phyloP scores from a whole-genome alignment of 2,329 filamentous ascomycete species.

The Colletotrichum sidae region DNA sequence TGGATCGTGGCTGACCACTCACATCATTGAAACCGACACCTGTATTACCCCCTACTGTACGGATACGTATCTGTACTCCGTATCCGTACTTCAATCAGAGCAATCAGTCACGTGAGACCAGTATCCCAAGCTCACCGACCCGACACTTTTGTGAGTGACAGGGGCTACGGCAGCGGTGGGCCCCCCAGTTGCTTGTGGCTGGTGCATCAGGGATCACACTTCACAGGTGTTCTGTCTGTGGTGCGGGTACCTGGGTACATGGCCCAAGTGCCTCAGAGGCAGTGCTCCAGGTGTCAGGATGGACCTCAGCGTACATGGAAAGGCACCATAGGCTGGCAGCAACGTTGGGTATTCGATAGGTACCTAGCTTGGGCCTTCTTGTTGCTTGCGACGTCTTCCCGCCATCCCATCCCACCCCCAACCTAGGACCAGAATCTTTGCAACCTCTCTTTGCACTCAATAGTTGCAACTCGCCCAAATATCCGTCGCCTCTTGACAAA shows the following conservation, averaged over 20 bases:
- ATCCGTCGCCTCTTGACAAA: conserved; percentile 18
- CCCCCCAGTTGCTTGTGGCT: conserved; percentile 26
- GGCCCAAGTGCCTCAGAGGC: neutral
- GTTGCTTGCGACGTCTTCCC: conserved; percentile 32
- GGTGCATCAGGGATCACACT: conserved; percentile 34
- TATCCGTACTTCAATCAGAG: no score
- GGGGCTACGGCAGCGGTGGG: conserved; percentile 29
- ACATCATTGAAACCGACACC: neutral
- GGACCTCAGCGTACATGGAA: neutral
- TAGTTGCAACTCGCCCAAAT: conserved; percentile 15
- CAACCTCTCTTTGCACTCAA: conserved; percentile 1
- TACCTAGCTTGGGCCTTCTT: neutral
- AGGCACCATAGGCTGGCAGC: no score
- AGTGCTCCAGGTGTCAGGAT: neutral
- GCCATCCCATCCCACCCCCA: conserved; percentile 19
- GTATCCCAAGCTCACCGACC: no score
- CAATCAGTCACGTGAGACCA: no score
- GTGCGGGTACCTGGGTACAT: conserved; percentile 19
- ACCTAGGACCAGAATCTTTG: conserved; percentile 9
- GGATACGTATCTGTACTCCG: no score
- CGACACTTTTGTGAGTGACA: neutral
- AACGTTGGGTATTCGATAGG: conserved; percentile 26
- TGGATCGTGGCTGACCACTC: conserved; percentile 14
- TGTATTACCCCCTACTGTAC: no score
- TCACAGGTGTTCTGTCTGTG: neutral